Evolutionary conservation across 1,284 basidiomycete species (phyloP), one percentile per base, ranked within the genome.

Genomic region (Xanthoconium separans): DNA sequence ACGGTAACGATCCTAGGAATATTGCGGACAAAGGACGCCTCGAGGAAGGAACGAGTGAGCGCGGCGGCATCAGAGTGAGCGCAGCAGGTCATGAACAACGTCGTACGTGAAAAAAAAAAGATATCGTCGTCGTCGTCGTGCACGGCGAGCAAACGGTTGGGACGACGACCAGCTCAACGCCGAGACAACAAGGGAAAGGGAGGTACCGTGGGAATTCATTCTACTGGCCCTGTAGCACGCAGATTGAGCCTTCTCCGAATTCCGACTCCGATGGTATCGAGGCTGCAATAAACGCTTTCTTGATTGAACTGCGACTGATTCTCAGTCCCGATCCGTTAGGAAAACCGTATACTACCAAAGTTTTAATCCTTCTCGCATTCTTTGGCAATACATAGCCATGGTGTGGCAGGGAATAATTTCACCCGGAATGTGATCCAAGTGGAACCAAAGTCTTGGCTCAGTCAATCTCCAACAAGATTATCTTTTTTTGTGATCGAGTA

Each of bases 11-110:
- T 54, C 68, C 68, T 42, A 69, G 57, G 59, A 71, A 72, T 56
- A 69, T 69, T 57, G 68, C 68, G 44, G 68, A 69, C 65, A 72
- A 71, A 69, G 70, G 68, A 55, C 68, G 70, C 54, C 66, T 71
- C 50, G 68, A 70, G 48, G 68, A 63, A 59, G 68, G 30, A 69
- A 59, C 53, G 50, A 67, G 50, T 47, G 69, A 71, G 59, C 69
- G 67, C 51, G 67, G 70, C 65, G 70, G 68, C 70, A 72, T 70
- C 57, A 71, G 59, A 62, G 42, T 52, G 40, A 44, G 59, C 44
- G 43, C 58, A 59, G 53, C 41, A 52, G 57, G 50, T 69, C 66
- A 69, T 69, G 52, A 70, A 69, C 49, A 62, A 61, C 64, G 55
- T 53, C 59, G 59, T 34, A 47, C 55, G 51, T 42, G 37, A 43